A percentile compares a stretch with the other conserved stretches of the same genome.
Evolutionary conservation across 768 basidiomycete species (phyloP).

Genomic region (Pleurotus citrinopileatus): DNA sequence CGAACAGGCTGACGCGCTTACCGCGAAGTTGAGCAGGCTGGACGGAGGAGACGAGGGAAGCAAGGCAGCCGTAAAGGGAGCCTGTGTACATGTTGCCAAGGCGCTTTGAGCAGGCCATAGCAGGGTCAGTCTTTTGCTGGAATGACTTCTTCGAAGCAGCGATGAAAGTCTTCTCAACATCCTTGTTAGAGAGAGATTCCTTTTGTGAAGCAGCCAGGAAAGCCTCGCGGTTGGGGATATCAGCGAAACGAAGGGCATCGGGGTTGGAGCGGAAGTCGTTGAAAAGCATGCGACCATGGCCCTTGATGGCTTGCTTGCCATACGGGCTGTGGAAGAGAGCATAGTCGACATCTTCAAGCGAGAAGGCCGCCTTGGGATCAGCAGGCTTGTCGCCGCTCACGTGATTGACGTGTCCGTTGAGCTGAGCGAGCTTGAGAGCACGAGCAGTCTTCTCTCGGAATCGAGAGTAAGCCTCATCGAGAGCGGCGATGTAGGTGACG

Average conservation of each 20-base stretch:
- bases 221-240: constrained; percentile 67
- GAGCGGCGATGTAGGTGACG: constrained; percentile 89
- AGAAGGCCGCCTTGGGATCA: constrained; percentile 47
- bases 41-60: constrained; percentile 76
- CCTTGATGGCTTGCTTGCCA: constrained; percentile 98
- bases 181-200: constrained; percentile 88
- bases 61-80: constrained; percentile 91
- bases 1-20: constrained; percentile 92
- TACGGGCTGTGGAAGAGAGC: constrained; percentile 97
- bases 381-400: constrained; percentile 39
- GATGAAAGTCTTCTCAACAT: constrained; percentile 92
- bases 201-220: constrained; percentile 64
- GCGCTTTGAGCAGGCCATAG: constrained; percentile 84
- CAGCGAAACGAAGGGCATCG: constrained; percentile 61
- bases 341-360: constrained; percentile 85
- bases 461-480: constrained; percentile 84
- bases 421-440: constrained; percentile 48
- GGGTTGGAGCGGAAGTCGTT: constrained; percentile 91
- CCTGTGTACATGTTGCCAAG: constrained; percentile 99
- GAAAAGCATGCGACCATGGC: constrained; percentile 86
- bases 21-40: constrained; percentile 66
- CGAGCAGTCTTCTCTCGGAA: constrained; percentile 82
- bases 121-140: constrained; percentile 71
- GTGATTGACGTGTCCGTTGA: constrained; percentile 27
- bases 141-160: constrained; percentile 73